Evolutionary conservation across 179 eudicot species (phyloP).

Genomic region (Heliamphora pulchella): DNA sequence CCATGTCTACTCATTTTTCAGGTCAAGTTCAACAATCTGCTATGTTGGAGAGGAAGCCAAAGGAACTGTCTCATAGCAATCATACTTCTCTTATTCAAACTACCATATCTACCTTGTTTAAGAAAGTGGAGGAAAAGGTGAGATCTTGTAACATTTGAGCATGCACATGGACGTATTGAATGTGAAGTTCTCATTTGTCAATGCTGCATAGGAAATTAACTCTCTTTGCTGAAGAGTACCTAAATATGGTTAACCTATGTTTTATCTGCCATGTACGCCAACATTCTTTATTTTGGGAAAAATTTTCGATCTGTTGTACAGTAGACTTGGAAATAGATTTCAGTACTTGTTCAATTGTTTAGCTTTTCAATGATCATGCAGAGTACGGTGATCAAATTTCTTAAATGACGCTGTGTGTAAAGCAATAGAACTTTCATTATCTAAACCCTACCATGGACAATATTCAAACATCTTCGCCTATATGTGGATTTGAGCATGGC

Average conservation of each 20-base stretch:
- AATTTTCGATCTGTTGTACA: neutral
- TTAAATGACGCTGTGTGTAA: neutral
- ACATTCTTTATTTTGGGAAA: neutral
- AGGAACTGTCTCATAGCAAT: constrained; percentile 23
- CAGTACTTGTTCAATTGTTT: neutral
- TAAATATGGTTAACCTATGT: neutral
- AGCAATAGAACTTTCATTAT: neutral
- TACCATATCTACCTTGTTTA: constrained; percentile 69
- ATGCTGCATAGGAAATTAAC: neutral
- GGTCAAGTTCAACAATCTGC: constrained; percentile 28
- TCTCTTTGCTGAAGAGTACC: constrained; percentile 4
- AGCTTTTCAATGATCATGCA: neutral
- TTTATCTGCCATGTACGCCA: neutral
- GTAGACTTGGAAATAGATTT: neutral
- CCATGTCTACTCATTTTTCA: constrained; percentile 21
- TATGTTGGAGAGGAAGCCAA: constrained; percentile 25
- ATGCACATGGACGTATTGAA: neutral
- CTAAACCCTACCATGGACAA: neutral
- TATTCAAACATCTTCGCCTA: neutral
- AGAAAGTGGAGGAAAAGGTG: constrained; percentile 72
- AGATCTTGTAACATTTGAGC: constrained; percentile 21
- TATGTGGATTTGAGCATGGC: neutral
- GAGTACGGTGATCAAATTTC: neutral
- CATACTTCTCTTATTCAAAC: constrained; percentile 62
- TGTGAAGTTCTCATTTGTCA: constrained; percentile 1